Evolutionary conservation across 805 yeast species (phyloP).

Genomic region (Candida loeiensis): DNA sequence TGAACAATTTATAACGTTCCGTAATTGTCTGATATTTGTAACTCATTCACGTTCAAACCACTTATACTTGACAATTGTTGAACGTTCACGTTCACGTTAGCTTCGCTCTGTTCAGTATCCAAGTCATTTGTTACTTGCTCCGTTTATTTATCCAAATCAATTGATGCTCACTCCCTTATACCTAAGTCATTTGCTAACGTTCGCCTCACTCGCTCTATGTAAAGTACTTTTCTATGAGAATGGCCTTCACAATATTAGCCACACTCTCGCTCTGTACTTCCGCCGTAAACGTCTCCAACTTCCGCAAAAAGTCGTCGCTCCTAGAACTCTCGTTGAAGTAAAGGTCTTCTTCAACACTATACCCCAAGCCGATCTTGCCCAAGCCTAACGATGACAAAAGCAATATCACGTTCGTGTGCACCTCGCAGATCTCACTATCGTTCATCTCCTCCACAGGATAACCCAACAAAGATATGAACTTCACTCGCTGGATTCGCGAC

Average conservation of each 20-base stretch:
- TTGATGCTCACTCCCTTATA: too few species aligned
- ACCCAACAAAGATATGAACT: slow-evolving; percentile 27
- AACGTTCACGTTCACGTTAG: too few species aligned
- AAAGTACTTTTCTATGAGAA: slow-evolving; percentile 24
- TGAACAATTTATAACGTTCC: too few species aligned
- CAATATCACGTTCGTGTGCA: slow-evolving; percentile 21
- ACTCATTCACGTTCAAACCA: too few species aligned
- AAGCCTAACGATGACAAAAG: slow-evolving; percentile 24
- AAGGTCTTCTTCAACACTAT: slow-evolving; percentile 20
- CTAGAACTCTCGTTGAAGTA: slow-evolving; percentile 20
- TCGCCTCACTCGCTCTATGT: too few species aligned
- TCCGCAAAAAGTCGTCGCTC: slow-evolving; percentile 2
- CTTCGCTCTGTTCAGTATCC: too few species aligned
- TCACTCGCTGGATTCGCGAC: slow-evolving; percentile 20
- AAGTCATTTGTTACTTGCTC: too few species aligned
- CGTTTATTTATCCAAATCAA: too few species aligned
- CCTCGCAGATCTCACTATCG: slow-evolving; percentile 7
- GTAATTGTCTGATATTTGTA: too few species aligned
- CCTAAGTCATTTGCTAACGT: neutral
- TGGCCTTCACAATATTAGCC: slow-evolving; percentile 26
- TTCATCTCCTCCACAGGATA: slow-evolving; percentile 14
- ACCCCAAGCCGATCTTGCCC: slow-evolving; percentile 28
- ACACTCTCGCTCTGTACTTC: slow-evolving; percentile 21
- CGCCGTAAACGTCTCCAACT: slow-evolving; percentile 4
- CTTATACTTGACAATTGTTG: too few species aligned